A percentile compares a stretch with the other conserved stretches of the same genome.
These are phyloP conservation scores for Calonectria multiphialidica DNA, from an alignment of 2,329 filamentous ascomycete species.

Conservation along the genomic window DNA sequence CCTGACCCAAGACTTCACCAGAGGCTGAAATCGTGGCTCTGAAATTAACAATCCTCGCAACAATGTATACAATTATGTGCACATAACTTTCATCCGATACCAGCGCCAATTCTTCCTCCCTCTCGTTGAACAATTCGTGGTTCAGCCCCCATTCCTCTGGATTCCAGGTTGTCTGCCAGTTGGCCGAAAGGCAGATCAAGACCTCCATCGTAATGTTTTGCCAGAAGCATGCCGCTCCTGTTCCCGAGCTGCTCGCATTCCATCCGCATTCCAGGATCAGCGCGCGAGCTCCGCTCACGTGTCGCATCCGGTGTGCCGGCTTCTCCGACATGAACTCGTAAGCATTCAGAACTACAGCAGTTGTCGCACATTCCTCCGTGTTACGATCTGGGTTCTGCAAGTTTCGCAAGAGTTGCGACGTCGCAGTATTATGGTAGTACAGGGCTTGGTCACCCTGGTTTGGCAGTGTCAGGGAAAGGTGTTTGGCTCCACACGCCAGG, in stretches of 20 bases:
- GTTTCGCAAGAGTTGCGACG: constrained; percentile 79
- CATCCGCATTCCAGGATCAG: constrained; percentile 91
- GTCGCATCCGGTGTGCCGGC: constrained; percentile 85
- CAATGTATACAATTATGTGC: constrained; percentile 88
- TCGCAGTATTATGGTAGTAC: constrained; percentile 89
- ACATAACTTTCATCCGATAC: constrained; percentile 88
- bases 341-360: constrained; percentile 89
- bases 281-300: constrained; percentile 86
- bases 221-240: constrained; percentile 94
- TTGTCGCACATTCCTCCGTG: constrained; percentile 85
- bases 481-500: constrained; percentile 87
- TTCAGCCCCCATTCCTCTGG: constrained; percentile 92
- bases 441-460: constrained; percentile 83
- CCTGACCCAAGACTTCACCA: constrained; percentile 70
- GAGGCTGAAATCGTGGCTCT: constrained; percentile 75
- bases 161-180: constrained; percentile 89
- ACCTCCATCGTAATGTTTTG: constrained; percentile 92
- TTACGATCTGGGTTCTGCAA: constrained; percentile 89
- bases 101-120: constrained; percentile 59
- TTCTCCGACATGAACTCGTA: constrained; percentile 94
- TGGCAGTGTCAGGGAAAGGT: constrained; percentile 78
- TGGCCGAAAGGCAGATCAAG: constrained; percentile 87
- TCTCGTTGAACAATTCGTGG: constrained; percentile 66
- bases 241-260: constrained; percentile 82
- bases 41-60: constrained; percentile 90